Base-by-base conservation (phyloP, 768 basidiomycete genomes). In the Omphalotus guepiniiformis region DNA sequence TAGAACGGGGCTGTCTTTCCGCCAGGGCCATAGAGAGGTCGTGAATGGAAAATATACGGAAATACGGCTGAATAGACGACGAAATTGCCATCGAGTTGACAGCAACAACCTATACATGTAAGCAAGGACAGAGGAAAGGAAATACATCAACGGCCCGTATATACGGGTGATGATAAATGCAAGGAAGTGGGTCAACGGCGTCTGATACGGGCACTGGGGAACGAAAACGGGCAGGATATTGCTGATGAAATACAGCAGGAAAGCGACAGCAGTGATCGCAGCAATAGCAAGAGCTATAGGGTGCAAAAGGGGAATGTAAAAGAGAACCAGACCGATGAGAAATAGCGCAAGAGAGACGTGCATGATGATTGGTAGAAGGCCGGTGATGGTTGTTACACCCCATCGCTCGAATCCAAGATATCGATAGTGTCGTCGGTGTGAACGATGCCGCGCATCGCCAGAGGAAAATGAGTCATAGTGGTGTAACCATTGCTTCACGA, bases 311-410 rank as follows among this genome's bases (percentile, higher is more conserved):
- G 53, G 44, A 15, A 39, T 11, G 6, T 53, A 25, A 22, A 48
- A 56, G 18, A 53, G 30, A 19, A 48, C 36, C 8, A 56, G 35
- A 13, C 50, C 55, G n/a, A 25, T 42, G 44, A 56, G 51, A 41
- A 56, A 56, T 39, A 56, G 40, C 1, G 27, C n/a, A n/a, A 56
- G 53, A 6, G 55, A 51, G 2, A 49, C 27, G n/a, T 56, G 55
- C 18, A 56, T 34, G 21, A 54, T 42, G 18, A 51, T 27, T 11
- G 55, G 55, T 28, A 56, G 47, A 36, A 42, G 29, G n/a, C 51
- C 51, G 8, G 49, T 49, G 41, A 52, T 52, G n/a, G 23, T 16
- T 15, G 30, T 23, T 16, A 52, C 42, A 12, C 39, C 30, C 51
- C 51, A 49, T 26, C 29, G 35, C 21, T 49, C 47, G 23, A 51